Evolutionary conservation across 164 flowering plant species (phyloP).

Genomic region (Vitis rupestris): DNA sequence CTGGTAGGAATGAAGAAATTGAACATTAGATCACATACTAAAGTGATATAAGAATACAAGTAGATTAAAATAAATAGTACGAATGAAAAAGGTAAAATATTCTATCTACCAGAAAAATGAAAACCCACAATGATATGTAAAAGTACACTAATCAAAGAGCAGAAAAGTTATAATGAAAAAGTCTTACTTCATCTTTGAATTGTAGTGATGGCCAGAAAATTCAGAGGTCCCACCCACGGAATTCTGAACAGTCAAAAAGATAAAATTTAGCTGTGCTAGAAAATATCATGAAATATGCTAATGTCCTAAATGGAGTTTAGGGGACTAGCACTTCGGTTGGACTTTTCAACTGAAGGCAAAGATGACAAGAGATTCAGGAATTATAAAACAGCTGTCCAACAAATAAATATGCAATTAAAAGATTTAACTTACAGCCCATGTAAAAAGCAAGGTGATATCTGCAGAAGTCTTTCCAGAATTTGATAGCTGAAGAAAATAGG

Average conservation of each 20-base stretch:
- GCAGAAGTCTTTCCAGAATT: slow-evolving; percentile 64
- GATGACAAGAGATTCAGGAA: no score
- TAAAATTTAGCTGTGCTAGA: not conserved
- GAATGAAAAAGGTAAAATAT: not conserved
- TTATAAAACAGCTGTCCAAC: not conserved
- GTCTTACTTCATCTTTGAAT: slow-evolving; percentile 65
- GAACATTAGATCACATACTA: slow-evolving; percentile 11
- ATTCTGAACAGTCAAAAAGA: slow-evolving; percentile 46
- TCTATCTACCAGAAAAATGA: not conserved
- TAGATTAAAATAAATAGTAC: not conserved
- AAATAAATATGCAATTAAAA: not conserved
- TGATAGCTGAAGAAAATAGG: slow-evolving; percentile 40
- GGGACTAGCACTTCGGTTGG: no score
- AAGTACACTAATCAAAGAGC: not conserved
- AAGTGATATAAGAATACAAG: not conserved
- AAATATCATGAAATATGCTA: no score
- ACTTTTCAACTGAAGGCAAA: no score
- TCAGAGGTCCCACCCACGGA: slow-evolving; percentile 84
- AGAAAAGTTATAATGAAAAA: not conserved
- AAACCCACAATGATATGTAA: not conserved
- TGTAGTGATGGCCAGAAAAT: slow-evolving; percentile 72
- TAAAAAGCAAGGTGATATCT: slow-evolving; percentile 72
- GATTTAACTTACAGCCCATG: slow-evolving; percentile 81
- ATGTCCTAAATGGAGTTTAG: no score
- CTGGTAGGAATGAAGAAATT: slow-evolving; percentile 30